These are phyloP conservation scores for Xylaria longipes DNA, from an alignment of 495 filamentous ascomycete species.

Conservation along the genomic window DNA sequence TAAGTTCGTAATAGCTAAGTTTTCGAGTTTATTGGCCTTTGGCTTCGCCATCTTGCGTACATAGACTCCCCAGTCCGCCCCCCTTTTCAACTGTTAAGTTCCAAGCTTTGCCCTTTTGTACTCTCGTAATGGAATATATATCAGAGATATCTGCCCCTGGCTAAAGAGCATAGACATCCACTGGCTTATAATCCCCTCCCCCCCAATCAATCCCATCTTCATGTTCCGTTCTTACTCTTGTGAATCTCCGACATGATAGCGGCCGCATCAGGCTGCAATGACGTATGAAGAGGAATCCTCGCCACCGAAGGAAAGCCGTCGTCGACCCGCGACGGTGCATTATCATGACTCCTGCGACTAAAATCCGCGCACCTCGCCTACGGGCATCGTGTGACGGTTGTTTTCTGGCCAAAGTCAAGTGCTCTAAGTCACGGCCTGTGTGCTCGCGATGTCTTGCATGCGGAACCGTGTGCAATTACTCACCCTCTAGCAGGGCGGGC, in stretches of 20 bases:
- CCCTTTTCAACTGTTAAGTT: background rate
- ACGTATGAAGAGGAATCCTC: background rate
- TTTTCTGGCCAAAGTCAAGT: conserved; percentile 62
- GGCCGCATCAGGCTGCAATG: background rate
- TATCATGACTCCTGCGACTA: conserved; percentile 44
- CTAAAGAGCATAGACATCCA: background rate
- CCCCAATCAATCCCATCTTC: background rate
- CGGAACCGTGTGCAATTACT: conserved; percentile 57
- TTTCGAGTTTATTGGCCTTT: background rate
- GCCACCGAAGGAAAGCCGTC: background rate
- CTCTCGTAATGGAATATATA: background rate
- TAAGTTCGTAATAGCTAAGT: background rate
- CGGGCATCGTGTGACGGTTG: conserved; percentile 62
- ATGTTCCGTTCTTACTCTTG: background rate
- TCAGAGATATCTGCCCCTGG: background rate
- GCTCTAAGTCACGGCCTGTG: conserved; percentile 56
- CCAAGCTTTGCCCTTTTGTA: background rate
- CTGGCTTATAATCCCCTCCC: background rate
- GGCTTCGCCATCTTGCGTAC: background rate
- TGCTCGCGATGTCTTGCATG: conserved; percentile 56
- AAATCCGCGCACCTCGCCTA: conserved; percentile 50
- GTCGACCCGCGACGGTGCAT: background rate
- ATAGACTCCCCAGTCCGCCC: background rate
- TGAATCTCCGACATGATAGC: background rate
- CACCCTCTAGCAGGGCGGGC: conserved; percentile 55